Base-by-base conservation (phyloP, 106 monocot species). In the Triglochin maritima region DNA sequence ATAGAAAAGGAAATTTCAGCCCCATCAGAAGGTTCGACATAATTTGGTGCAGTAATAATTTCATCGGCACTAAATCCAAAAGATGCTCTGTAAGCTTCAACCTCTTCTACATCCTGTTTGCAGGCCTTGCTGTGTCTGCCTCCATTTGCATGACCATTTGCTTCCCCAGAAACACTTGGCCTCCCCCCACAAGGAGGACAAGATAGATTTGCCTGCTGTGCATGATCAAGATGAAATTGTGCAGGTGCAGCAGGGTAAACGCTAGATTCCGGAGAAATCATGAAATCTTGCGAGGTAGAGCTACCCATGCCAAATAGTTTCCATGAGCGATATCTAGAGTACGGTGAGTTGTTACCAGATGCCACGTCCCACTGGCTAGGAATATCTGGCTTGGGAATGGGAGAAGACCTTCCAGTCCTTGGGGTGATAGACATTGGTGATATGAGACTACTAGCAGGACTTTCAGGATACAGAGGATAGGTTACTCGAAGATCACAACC, bases 31-130 rank as follows among this genome's bases (percentile, higher is more conserved):
- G 83, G 76, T 66, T 81, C 85, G 16, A 84, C 83, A 69, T 89
- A 89, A 63, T 73, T 77, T 65, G 80, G 87, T 9, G 81, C 79
- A 46, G 81, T 74, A 4, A 85, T 72, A 46, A 95, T 79, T 78
- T 95, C 89, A 78, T 95, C 90, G 6, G 89, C 94, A 69, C 94
- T 95, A 63, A 94, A 94, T 13, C 94, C 94, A 77, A 94, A 94
- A 49, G 94, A 94, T 49, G 94, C 94, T 79, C 94, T 86, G 71
- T 94, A 94, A 50, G 94, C 94, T 82, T 94, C 94, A 68, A 85
- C 74, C 66, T 94, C 94, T 66, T 94, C 94, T 12, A 69, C 75
- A 49, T 94, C 94, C 67, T 87, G 94, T 50, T 83, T 94, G 63
- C 77, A 79, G 13, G 57, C 55, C 64, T 86, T 83, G 66, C 47